Conservation (phyloP, 805 yeast species). For the Candida loeiensis region DNA sequence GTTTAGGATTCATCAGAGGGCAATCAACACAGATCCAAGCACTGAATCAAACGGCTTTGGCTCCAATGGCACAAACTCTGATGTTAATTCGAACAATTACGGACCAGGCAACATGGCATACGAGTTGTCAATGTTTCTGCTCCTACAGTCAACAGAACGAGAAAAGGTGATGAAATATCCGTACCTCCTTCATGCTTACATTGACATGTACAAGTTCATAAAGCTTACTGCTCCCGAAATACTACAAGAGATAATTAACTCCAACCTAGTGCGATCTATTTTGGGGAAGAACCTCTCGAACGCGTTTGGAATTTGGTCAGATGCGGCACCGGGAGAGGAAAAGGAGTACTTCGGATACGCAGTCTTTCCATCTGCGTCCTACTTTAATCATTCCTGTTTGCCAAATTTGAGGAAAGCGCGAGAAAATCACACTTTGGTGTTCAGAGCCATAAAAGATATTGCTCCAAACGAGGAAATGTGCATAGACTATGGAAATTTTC, state of each 20-base stretch:
- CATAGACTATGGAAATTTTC: conserved; percentile 57
- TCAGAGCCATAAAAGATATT: conserved; percentile 41
- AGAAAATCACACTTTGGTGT: conserved; percentile 35
- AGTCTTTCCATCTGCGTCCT: conserved; percentile 61
- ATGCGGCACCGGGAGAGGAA: conserved; percentile 37
- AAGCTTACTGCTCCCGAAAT: conserved; percentile 29
- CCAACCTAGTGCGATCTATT: conserved; percentile 40
- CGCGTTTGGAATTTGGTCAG: conserved; percentile 69
- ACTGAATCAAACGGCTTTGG: too few relatives aligned
- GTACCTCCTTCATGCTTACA: conserved; percentile 44
- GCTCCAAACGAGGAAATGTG: conserved; percentile 47
- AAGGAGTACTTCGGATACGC: conserved; percentile 57
- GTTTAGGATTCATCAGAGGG: too few relatives aligned
- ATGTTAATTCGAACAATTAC: too few relatives aligned
- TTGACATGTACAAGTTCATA: conserved; percentile 47
- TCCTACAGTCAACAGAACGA: conserved; percentile 51
- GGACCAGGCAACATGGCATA: background rate
- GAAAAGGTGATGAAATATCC: conserved; percentile 47
- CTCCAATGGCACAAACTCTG: too few relatives aligned
- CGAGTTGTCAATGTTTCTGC: conserved; percentile 25
- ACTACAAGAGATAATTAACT: conserved; percentile 34
- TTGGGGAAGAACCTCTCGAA: conserved; percentile 62
- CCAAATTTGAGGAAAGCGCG: conserved; percentile 54
- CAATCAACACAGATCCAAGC: too few relatives aligned
- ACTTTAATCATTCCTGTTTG: conserved; percentile 62